Evolutionary conservation across 108 stramenopile genomes (phyloP), one percentile per base, ranked within the genome.

Genomic region (Nannochloropsis gaditana): DNA sequence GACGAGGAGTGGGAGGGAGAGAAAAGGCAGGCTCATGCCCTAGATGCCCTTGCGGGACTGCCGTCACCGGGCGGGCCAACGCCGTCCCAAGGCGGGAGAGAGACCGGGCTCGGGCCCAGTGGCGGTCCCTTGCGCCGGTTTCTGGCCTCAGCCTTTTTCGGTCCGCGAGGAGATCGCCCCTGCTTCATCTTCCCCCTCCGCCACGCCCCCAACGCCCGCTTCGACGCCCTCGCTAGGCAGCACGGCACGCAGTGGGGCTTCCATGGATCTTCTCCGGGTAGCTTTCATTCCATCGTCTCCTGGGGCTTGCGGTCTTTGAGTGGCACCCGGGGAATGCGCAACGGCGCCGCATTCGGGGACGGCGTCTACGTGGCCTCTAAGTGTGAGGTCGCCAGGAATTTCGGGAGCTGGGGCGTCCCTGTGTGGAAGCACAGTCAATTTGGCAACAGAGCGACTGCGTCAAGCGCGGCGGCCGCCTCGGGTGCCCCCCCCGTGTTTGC

Each of bases 351-450:
- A 0, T 73, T 73, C 6, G 59, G 59, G 19, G 59, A 73, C n/a
- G 59, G 59, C 19, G 59, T 73, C 2, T 73, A 73, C 8, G 59
- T 73, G 5, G 59, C 59, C 59, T 73, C 59, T 4, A 73, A 73
- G 3, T 73, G 59, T n/a, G 59, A 73, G 59, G 59, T 73, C 19
- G 59, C 59, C 19, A 73, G 59, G 59, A 73, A 73, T 73, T 73
- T 73, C n/a, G 59, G 59, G 15, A n/a, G 59, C 19, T 73, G 59
- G 59, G 59, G 59, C 15, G 59, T 73, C 59, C 59, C 59, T 15
- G 59, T 73, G 59, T 73, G 59, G 59, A 73, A n/a, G 59, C 59
- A 73, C n/a, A 73, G 59, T n/a, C 59, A n/a, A 3, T 73, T 73
- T 73, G 59, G 59, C 19, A n/a, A n/a, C 59, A n/a, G 15, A 15